Base-by-base conservation (phyloP, 768 basidiomycete genomes). In the Tephrocybe rancida region DNA sequence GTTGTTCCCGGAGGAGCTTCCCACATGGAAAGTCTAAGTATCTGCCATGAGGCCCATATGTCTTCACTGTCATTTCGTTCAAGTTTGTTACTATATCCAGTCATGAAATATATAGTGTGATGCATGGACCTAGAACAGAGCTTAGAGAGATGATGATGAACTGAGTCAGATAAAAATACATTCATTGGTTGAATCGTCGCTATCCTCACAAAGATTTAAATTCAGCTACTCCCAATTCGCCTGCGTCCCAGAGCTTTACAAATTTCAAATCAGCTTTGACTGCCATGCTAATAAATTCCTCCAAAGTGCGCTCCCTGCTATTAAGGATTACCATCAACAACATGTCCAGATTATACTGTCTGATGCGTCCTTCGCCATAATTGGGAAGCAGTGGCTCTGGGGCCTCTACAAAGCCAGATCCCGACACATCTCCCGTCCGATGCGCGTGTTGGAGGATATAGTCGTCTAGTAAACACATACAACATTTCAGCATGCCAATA, bases 321-420 rank as follows among this genome's bases (percentile, higher is more conserved):
- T 81, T 80, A 16, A 74, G 61, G 32, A 67, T 44, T 5, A 67
- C 39, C 69, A 77, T 70, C 78, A 82, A 78, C 44, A 66, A 70
- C 34, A 81, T 38, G 54, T 81, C 81, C 32, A 74, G 68, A 43
- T 73, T 66, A 58, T 80, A 80, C 39, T 66, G 64, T n/a, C 70
- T 60, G 27, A 71, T 60, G 25, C 65, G 65, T 2, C 77, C 79
- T 14, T 66, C 66, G 6, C 78, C 78, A 54, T 71, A 79, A 61
- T 79, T 79, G 4, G 79, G 72, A 1, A 80, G 66, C 29, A 82
- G 59, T 0, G 78, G 80, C 46, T 72, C 68, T 0, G 78, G 78
- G 3, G 77, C 78, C 58, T 65, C 57, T 32, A 13, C 39, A 32
- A 62, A 56, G 1, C 34, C 39, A 30, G 53, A 41, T 13, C 55